Conservation (phyloP, 805 yeast genomes). For the Vanderwaltozyma yarrowii region DNA sequence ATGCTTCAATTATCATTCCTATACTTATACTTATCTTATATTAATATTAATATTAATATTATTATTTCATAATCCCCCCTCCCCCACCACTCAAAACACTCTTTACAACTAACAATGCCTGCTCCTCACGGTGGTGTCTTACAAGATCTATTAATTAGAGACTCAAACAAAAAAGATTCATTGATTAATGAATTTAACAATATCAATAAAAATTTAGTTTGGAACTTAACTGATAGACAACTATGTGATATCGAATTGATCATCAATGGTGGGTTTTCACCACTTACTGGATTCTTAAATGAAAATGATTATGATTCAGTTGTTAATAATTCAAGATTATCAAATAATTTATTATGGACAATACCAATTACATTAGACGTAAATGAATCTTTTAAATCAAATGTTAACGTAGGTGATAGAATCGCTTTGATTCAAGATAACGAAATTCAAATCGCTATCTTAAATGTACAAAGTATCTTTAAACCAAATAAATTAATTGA, state of each 20-base stretch:
- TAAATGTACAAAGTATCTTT: slow-evolving; percentile 71
- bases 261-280: slow-evolving; percentile 91
- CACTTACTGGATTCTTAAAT: slow-evolving; percentile 53
- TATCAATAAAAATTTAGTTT: slow-evolving; percentile 32
- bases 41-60: too few species aligned
- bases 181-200: slow-evolving; percentile 49
- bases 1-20: too few species aligned
- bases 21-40: too few species aligned
- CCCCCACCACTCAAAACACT: too few species aligned
- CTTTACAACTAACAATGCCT: slow-evolving; percentile 35
- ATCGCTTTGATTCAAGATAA: slow-evolving; percentile 74
- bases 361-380: slow-evolving; percentile 90
- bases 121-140: slow-evolving; percentile 89
- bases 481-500: slow-evolving; percentile 70
- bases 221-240: slow-evolving; percentile 68
- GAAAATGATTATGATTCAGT: slow-evolving; percentile 57
- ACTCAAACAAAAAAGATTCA: slow-evolving; percentile 45
- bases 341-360: slow-evolving; percentile 76
- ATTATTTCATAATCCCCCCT: too few species aligned
- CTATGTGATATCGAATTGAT: slow-evolving; percentile 88
- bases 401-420: slow-evolving; percentile 28
- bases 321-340: slow-evolving; percentile 56
- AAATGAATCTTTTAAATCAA: slow-evolving; percentile 30
- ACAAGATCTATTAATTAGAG: slow-evolving; percentile 80
- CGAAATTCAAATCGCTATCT: slow-evolving; percentile 66